Evolutionary conservation across 345 rosid genomes (phyloP).

Genomic region (Excoecaria cochinchinensis): DNA sequence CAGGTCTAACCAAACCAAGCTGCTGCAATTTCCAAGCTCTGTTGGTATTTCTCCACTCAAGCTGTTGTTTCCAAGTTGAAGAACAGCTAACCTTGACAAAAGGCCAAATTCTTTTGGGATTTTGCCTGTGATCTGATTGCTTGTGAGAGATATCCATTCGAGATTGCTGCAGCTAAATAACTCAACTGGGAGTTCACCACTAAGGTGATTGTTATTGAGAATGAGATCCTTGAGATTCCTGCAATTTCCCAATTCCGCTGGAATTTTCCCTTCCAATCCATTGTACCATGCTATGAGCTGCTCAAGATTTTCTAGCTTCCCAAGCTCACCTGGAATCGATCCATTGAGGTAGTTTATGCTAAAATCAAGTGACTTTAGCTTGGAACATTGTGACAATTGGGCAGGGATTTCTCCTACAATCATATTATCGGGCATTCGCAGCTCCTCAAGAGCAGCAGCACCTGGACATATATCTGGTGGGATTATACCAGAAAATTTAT

Average conservation of each 20-base stretch:
- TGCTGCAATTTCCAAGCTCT: slow-evolving; percentile 84
- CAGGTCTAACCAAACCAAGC: slow-evolving; percentile 88
- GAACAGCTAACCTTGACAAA: slow-evolving; percentile 74
- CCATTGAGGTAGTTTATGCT: slow-evolving; percentile 88
- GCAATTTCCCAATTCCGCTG: slow-evolving; percentile 72
- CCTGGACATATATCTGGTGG: slow-evolving; percentile 85
- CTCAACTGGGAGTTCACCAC: slow-evolving; percentile 75
- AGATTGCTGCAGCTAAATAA: slow-evolving; percentile 78
- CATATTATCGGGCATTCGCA: slow-evolving; percentile 80
- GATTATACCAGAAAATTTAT: slow-evolving; percentile 64
- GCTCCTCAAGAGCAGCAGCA: slow-evolving; percentile 69
- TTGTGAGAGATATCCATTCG: slow-evolving; percentile 90
- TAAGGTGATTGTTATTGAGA: slow-evolving; percentile 77
- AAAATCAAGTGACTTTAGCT: slow-evolving; percentile 69
- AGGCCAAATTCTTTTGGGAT: slow-evolving; percentile 63
- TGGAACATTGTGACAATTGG: slow-evolving; percentile 69
- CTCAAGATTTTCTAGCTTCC: slow-evolving; percentile 74
- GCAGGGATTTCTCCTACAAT: slow-evolving; percentile 71
- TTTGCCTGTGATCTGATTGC: slow-evolving; percentile 69
- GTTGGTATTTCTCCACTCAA: slow-evolving; percentile 79
- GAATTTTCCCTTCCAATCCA: slow-evolving; percentile 71
- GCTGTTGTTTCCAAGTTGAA: slow-evolving; percentile 90
- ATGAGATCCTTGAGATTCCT: slow-evolving; percentile 74
- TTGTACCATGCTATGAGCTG: slow-evolving; percentile 93
- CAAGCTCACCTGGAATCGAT: slow-evolving; percentile 75